Base-by-base conservation (phyloP, 225 moss, liverwort and hornwort genomes). In the Rhytidiadelphus loreus region DNA sequence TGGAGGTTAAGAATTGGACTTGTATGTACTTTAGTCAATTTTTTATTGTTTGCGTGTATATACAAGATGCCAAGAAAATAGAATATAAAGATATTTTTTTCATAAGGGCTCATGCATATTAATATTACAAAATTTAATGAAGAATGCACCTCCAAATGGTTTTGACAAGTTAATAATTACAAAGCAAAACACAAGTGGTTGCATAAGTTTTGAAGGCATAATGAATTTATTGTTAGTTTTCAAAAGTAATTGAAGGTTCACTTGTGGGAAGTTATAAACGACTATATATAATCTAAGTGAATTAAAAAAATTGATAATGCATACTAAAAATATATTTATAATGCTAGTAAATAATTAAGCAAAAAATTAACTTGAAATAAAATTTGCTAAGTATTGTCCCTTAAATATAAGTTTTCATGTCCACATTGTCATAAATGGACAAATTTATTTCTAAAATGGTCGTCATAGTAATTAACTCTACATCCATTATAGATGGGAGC, bases 311-410 rank as follows among this genome's bases (percentile, higher is more conserved):
- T 68, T 68, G 0, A 23, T 39, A 68, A 23, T 23, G 23, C 4
- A n/a, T 24, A 13, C 4, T n/a, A 24, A 69, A 39, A 4, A 13
- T 39, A 7, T 68, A 39, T 68, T 24, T 69, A 13, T 24, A 23
- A 69, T 0, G 0, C 2, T 13, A 24, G 0, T 6, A 39, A 69
- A 68, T 23, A 39, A n/a, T 13, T 13, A 68, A 68, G 2, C 1
- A 23, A 68, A 2, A 68, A 68, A 2, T 22, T 3, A 22, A 37
- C 20, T n/a, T 22, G 68, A 68, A 68, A 68, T n/a, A 23, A 23
- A n/a, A n/a, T 23, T 39, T 68, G 13, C 13, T 69, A 69, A 39
- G 3, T 25, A 15, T 1, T 1, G 1, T 41, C 5, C 3, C 1
- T n/a, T n/a, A 14, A 69, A 71, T 71, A 41, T 26, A 26, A 43